Conservation (phyloP, 1,284 basidiomycete species). For the Pseudozyma hubeiensis region DNA sequence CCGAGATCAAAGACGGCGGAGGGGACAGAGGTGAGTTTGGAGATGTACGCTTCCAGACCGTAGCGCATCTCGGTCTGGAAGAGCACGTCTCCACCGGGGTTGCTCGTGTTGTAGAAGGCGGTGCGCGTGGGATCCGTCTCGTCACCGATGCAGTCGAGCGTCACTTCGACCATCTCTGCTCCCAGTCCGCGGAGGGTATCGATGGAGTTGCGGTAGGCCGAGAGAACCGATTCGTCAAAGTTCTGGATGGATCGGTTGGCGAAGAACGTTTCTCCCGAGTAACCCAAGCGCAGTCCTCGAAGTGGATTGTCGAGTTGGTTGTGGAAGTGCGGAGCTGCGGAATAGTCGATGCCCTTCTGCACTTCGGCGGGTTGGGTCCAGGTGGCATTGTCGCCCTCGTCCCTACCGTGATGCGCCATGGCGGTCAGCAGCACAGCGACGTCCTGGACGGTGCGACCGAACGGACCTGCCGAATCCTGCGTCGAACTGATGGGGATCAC, state of each 20-base stretch:
- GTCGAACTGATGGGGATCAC: slow-evolving; percentile 40
- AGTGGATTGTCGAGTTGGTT: slow-evolving; percentile 5
- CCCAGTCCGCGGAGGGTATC: slow-evolving; percentile 17
- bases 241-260: slow-evolving; percentile 29
- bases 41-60: slow-evolving; percentile 31
- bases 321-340: slow-evolving; percentile 18
- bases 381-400: slow-evolving; percentile 39
- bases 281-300: slow-evolving; percentile 20
- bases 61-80: slow-evolving; percentile 41
- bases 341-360: slow-evolving; percentile 25
- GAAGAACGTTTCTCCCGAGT: slow-evolving; percentile 26
- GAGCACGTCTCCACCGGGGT: slow-evolving; percentile 16
- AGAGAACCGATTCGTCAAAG: slow-evolving; percentile 20
- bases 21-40: slow-evolving; percentile 17
- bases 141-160: slow-evolving; percentile 33
- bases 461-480: slow-evolving; percentile 46
- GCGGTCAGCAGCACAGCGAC: slow-evolving; percentile 43
- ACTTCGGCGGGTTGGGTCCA: slow-evolving; percentile 24
- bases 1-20: slow-evolving; percentile 37
- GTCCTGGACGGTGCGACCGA: slow-evolving; percentile 41
- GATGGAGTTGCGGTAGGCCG: slow-evolving; percentile 25
- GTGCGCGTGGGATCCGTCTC: slow-evolving; percentile 17
- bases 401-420: slow-evolving; percentile 37
- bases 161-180: slow-evolving; percentile 34
- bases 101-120: slow-evolving; percentile 25